Evolutionary conservation across 768 basidiomycete genomes (phyloP), one percentile per base, ranked within the genome.

Genomic region (Xerocomus spinulosus): DNA sequence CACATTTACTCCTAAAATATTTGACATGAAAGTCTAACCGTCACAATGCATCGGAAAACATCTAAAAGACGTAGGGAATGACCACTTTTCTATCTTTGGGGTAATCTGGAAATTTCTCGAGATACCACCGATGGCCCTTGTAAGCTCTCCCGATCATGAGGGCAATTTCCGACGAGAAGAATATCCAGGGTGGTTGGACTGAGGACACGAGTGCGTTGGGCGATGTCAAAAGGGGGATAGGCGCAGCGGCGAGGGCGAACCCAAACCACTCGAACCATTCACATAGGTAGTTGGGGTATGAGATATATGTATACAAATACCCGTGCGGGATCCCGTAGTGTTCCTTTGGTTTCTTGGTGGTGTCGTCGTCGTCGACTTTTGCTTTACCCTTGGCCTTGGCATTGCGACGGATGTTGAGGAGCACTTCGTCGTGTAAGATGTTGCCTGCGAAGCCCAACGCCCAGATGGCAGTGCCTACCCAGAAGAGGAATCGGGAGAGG

Each of bases 251-350:
- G 32, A 96, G 63, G 2, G 90, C 86, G 64, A 85, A 97, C 8
- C 88, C 92, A 9, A 81, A 55, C 93, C 94, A 98, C 68, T 98
- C 95, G 46, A 86, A 49, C 95, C 95, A 98, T 63, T 97, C 95
- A 68, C 85, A 92, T 17, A 92, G 70, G 70, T 97, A 98, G 66
- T 96, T 92, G 9, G 95, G 95, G 70, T 84, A 95, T 6, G 92
- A 91, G 57, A 97, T 72, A 60, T 79, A 83, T 35, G 64, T 58
- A 73, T 87, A 96, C 15, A 95, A 70, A 18, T 80, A 76, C 0
- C 87, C 90, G 42, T 84, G 77, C 0, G 95, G 92, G 50, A 93
- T 83, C 4, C 83, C 82, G 61, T 91, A 91, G 66, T 88, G 73
- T 41, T 81, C 78, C 34, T 63, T 66, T 20, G 52, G 50, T 18